Evolutionary conservation across 2,329 filamentous ascomycete genomes (phyloP), one percentile per base, ranked within the genome.

Genomic region (Penicillium sclerotiorum): DNA sequence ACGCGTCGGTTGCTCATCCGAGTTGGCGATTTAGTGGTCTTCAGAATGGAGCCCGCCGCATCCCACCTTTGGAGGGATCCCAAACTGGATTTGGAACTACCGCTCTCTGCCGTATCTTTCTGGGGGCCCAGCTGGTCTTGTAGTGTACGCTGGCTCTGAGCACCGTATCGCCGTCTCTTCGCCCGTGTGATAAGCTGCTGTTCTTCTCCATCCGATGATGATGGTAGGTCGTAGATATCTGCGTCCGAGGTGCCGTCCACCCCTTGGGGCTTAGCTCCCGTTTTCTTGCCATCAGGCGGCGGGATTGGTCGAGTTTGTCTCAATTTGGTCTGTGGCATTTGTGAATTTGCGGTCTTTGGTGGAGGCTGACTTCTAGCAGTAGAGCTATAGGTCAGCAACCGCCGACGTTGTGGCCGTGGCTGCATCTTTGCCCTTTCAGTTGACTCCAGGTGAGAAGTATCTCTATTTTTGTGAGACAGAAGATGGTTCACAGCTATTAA

Each of bases 311-410:
- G 21, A 15, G 8, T 23, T 17, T 12, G 8, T 8, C 17, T 28
- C 8, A 21, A 17, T 9, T 41, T 50, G 43, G 27, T 3, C 22
- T 33, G 9, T 11, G 50, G 38, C 21, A 41, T 8, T 12, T 27
- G 46, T 1, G 36, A 17, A 22, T 46, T 4, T 9, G 27, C 42
- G 12, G 30, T 44, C n/a, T 52, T 50, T 9, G 43, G 28, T 15
- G 28, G 27, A 15, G 49, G 18, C 27, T 53, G 53, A 13, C 47
- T 49, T 33, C 43, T 60, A 21, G 53, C 47, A 25, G 59, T 50
- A 54, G 69, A 71, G 47, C 72, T 70, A 53, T 75, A 75, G 8
- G 71, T 74, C 41, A 67, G 65, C 43, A 60, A 52, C 49, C 64
- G 69, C 43, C 68, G 70, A 53, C 59, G 57, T 45, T 54, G 55